Percentiles rank a stretch among this genome's conserved stretches.
Evolutionary conservation across 2,329 filamentous ascomycete genomes (phyloP).

Genomic region (Gnomoniopsis sp.): DNA sequence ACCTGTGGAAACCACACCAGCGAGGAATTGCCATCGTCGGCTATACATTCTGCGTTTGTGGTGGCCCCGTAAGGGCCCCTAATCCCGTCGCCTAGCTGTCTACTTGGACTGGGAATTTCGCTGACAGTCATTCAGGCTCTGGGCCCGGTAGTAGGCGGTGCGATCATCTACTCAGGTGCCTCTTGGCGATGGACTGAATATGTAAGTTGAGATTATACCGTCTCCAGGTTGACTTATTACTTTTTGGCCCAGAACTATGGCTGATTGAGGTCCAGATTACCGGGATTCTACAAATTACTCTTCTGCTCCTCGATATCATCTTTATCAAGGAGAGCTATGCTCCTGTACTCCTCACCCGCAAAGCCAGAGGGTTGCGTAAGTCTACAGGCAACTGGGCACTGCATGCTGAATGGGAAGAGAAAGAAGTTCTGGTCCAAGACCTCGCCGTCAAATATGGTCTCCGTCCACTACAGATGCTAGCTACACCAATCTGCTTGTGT

Average conservation of each 20-base stretch:
- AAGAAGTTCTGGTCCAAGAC: neutral
- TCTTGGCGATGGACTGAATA: neutral
- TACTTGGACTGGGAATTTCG: neutral
- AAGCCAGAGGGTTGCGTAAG: neutral
- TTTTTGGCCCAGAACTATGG: neutral
- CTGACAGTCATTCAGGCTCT: neutral
- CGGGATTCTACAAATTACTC: neutral
- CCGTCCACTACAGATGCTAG: neutral
- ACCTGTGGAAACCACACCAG: neutral
- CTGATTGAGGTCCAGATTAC: neutral
- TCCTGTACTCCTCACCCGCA: neutral
- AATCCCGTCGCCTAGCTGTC: neutral
- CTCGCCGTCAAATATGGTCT: neutral
- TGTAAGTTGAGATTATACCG: neutral
- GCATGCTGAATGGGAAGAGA: neutral
- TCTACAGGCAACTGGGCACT: neutral
- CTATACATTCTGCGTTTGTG: neutral
- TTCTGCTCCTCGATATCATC: neutral
- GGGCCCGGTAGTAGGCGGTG: neutral
- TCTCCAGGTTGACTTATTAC: neutral
- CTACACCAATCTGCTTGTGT: neutral
- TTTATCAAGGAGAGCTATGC: neutral
- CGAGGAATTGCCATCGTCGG: neutral
- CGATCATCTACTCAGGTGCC: neutral
- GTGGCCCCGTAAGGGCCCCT: neutral